These are phyloP conservation scores for Plasmopara halstedii DNA, from an alignment of 352 stramenopile genomes.

Conservation along the genomic window DNA sequence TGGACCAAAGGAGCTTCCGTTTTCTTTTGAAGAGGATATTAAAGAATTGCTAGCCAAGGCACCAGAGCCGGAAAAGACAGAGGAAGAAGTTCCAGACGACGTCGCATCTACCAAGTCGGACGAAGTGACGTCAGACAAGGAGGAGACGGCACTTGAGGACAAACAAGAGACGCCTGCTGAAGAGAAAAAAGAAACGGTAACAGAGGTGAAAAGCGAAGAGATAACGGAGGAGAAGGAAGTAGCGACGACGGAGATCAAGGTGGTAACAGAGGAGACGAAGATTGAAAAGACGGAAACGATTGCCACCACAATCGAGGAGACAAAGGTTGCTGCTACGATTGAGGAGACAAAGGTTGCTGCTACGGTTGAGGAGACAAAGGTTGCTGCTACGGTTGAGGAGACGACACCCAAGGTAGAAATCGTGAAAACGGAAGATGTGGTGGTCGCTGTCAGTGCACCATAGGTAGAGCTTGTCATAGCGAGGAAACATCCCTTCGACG, in stretches of 20 bases:
- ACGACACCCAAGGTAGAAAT: conserved; percentile 9
- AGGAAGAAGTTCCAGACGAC: conserved; percentile 18
- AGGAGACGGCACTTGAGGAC: conserved; percentile 1
- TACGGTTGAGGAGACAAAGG: not conserved
- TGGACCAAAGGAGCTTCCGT: conserved; percentile 48
- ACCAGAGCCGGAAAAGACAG: conserved; percentile 17
- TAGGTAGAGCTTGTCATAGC: conserved; percentile 1
- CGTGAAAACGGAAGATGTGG: conserved; percentile 16
- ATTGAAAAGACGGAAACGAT: conserved; percentile 1
- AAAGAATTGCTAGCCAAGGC: conserved; percentile 30
- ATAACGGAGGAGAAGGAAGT: conserved; percentile 10
- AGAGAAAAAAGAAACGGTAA: conserved; percentile 18
- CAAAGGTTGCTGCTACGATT: not conserved
- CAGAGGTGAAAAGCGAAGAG: conserved; percentile 12
- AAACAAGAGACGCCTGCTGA: too few relatives aligned
- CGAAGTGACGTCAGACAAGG: conserved; percentile 4
- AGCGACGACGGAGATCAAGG: not conserved
- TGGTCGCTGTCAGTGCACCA: conserved; percentile 10
- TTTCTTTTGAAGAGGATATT: conserved; percentile 61
- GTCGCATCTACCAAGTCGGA: conserved; percentile 10
- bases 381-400: conserved; percentile 8
- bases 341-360: conserved; percentile 8
- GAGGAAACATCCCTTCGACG: not conserved
- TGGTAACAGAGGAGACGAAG: not conserved
- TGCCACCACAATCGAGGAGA: conserved; percentile 3